Evolutionary conservation across 805 yeast species (phyloP), one percentile per base, ranked within the genome.

Genomic region (Hanseniaspora singularis): DNA sequence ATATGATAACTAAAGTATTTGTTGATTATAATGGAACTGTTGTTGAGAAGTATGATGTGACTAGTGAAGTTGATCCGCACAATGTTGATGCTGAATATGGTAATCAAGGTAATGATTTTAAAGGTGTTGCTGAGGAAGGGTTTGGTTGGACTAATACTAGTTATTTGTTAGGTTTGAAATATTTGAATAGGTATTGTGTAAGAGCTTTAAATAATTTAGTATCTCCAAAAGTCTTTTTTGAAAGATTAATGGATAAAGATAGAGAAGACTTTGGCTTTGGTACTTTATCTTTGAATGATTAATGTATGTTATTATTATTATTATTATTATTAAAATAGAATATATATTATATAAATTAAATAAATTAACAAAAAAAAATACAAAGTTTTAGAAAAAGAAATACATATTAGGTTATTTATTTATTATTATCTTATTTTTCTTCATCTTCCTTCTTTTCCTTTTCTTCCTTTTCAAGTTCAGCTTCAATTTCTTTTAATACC

Each of bases 61-160:
- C 89, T 1, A 72, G 79, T 49, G 79, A 79, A 2, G 76, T 79
- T 2, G 87, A 80, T 54, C 94, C 96, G 1, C 96, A 89, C 60
- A 74, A 79, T 52, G 96, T 92, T 20, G 86, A 81, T 52, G 97
- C 96, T 0, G 96, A 89, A 61, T 89, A 89, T 63, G 98, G 98
- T 19, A 89, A 89, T 60, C 97, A 92, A 64, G 98, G 98, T 9
- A 71, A 84, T 1, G 94, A 81, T 51, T 84, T 87, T 59, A 81
- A 82, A 60, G 95, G 95, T 39, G 96, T 83, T 34, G 94, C 95
- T 0, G 79, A 82, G 7, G 96, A 92, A 64, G 98, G 98, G 1
- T 89, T 89, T 63, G 98, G 97, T 1, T 89, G 98, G 98, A 96
- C 89, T 43, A 89, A 89, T 65, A 81, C 97, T 5, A 78, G 92